Conservation (phyloP, 2,329 filamentous ascomycete species). For the Magnaporthiopsis rhizophila region DNA sequence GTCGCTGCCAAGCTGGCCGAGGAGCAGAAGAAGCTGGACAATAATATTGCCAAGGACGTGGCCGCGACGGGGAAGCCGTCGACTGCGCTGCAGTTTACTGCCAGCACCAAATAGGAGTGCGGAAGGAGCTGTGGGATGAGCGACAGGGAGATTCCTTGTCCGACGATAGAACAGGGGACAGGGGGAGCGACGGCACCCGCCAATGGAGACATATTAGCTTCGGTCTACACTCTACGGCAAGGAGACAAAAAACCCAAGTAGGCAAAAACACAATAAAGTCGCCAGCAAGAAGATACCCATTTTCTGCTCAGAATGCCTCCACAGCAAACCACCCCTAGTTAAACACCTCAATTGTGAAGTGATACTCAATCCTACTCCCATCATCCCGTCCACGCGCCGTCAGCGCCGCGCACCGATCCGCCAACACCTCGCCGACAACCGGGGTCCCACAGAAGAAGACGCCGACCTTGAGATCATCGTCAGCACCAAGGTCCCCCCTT, state of each 20-base stretch:
- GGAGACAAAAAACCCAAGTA: background rate
- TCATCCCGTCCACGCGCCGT: constrained; percentile 43
- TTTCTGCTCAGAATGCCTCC: too few species aligned
- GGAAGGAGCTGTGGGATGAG: too few species aligned
- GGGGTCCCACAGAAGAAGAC: constrained; percentile 51
- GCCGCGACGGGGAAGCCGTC: constrained; percentile 29
- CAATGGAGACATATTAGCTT: background rate
- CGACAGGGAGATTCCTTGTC: too few species aligned
- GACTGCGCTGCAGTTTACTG: constrained; percentile 26
- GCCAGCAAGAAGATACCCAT: too few species aligned
- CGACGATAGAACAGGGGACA: background rate
- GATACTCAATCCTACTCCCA: constrained; percentile 43
- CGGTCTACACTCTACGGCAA: background rate
- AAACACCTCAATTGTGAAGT: constrained; percentile 52
- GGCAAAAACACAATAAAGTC: too few species aligned
- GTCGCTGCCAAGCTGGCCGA: constrained; percentile 28
- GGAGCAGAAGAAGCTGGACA: constrained; percentile 35
- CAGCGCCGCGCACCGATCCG: constrained; percentile 43
- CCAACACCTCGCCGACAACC: constrained; percentile 45
- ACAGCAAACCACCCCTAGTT: background rate
- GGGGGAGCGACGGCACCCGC: background rate
- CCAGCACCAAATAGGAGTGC: constrained; percentile 12
- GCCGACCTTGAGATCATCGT: constrained; percentile 37
- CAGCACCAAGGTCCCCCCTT: constrained; percentile 10
- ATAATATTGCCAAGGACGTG: constrained; percentile 34